These are phyloP conservation scores for Pythium graminicola DNA, from an alignment of 352 stramenopile species.

Conservation along the genomic window DNA sequence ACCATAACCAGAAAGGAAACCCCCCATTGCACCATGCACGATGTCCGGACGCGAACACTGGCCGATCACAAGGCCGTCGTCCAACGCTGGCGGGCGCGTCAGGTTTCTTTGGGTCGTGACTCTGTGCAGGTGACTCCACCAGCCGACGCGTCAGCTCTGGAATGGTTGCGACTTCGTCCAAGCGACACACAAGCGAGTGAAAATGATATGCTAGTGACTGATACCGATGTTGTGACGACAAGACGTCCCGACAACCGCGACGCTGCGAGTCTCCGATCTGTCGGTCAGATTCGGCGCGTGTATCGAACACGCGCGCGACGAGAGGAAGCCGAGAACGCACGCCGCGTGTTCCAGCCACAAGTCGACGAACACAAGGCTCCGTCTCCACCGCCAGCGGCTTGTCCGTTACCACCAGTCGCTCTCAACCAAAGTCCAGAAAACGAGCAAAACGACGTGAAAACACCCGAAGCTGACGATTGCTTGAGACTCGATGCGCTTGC, in stretches of 20 bases:
- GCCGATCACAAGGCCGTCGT: conserved; percentile 20
- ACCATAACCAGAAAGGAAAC: no score
- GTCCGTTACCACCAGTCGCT: no score
- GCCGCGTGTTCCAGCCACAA: conserved; percentile 6
- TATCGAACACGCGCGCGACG: conserved; percentile 33
- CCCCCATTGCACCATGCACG: no score
- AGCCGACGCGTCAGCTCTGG: no score
- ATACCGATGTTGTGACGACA: not conserved
- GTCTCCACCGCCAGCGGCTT: no score
- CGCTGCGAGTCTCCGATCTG: conserved; percentile 18
- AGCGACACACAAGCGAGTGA: not conserved
- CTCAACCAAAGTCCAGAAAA: conserved; percentile 2
- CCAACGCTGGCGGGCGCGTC: conserved; percentile 8
- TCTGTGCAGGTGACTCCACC: no score
- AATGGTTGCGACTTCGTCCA: no score
- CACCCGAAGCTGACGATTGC: not conserved
- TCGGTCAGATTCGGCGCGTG: conserved; percentile 36
- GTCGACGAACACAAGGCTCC: conserved; percentile 7
- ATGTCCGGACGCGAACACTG: no score
- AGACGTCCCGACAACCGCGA: conserved; percentile 5
- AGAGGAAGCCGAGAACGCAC: conserved; percentile 26
- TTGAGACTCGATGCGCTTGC: conserved; percentile 5
- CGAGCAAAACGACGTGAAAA: not conserved
- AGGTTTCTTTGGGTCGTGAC: no score
- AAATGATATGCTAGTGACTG: not conserved